These are phyloP conservation scores for Sorghum bicolor DNA, from an alignment of 176 grass and related monocot genomes.

Conservation along the genomic window Sorghum_bicolor_NCBIv3 NC_012877.2:11885001-11885500, in stretches of 20 bases:
- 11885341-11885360: background rate
- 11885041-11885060: background rate
- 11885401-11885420: background rate
- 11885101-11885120: background rate
- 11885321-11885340: background rate
- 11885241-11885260: background rate
- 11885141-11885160: background rate
- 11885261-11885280: background rate
- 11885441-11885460: background rate
- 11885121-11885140: background rate
- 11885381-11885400: background rate
- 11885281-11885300: background rate
- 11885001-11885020: background rate
- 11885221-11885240: background rate
- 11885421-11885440: background rate
- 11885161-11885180: background rate
- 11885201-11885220: background rate
- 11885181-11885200: background rate
- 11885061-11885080: background rate
- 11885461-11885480: background rate
- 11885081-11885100: background rate
- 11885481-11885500: background rate
- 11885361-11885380: background rate
- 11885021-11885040: background rate
- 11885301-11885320: background rate